Evolutionary conservation across 2,329 filamentous ascomycete species (phyloP).

Genomic region (Clonostachys chloroleuca): DNA sequence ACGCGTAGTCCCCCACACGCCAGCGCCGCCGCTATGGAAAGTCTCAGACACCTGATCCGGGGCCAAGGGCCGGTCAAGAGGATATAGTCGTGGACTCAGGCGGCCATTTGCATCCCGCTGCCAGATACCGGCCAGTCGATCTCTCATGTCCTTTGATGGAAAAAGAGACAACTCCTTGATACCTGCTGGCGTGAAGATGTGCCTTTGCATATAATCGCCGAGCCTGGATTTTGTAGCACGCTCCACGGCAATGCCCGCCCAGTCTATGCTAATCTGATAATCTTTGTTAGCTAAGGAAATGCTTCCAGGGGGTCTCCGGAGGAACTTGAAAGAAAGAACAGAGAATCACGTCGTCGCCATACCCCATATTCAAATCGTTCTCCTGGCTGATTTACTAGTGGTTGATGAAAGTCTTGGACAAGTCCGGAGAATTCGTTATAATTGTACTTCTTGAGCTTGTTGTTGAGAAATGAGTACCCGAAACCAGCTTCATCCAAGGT

Average conservation of each 20-base stretch:
- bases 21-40: constrained; percentile 55
- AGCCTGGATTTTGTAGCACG: constrained; percentile 28
- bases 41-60: constrained; percentile 32
- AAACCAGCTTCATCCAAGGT: constrained; percentile 32
- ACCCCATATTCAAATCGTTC: not conserved
- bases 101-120: not conserved
- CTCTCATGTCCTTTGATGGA: constrained; percentile 42
- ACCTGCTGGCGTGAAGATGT: constrained; percentile 36
- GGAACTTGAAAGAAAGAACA: too few species aligned
- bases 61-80: constrained; percentile 41
- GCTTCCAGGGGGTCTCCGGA: not conserved
- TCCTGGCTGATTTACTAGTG: not conserved
- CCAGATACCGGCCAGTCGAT: constrained; percentile 3
- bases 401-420: not conserved
- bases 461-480: constrained; percentile 45
- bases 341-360: too few species aligned
- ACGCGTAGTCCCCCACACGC: constrained; percentile 46
- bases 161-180: constrained; percentile 45
- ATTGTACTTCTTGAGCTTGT: constrained; percentile 21
- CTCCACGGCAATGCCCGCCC: constrained; percentile 38
- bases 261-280: constrained; percentile 37
- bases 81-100: not conserved
- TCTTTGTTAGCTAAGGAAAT: constrained; percentile 18
- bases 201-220: constrained; percentile 33
- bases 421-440: constrained; percentile 23